phyloP scores from a whole-genome alignment of 345 rosid genomes.

The Laguncularia racemosa region DNA sequence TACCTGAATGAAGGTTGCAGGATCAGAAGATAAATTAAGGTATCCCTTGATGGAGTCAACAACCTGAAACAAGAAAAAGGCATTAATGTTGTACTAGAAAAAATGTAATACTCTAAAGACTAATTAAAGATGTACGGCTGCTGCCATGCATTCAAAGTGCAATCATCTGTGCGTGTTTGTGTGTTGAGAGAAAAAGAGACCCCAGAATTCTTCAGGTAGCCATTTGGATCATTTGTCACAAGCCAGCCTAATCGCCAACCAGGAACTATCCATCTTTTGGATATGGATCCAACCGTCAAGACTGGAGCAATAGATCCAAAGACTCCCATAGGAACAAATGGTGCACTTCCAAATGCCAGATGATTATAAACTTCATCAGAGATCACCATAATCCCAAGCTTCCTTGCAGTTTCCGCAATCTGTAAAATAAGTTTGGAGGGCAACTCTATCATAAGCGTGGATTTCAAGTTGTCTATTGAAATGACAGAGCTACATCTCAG shows the following conservation, averaged over 20 bases:
- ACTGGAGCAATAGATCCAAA: constrained; percentile 53
- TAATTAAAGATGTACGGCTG: neutral
- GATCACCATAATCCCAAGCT: constrained; percentile 61
- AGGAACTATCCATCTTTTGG: constrained; percentile 75
- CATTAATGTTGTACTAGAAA: neutral
- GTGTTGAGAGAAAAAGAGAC: constrained; percentile 15
- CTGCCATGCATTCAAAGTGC: too few species aligned
- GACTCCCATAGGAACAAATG: constrained; percentile 61
- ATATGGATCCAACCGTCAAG: constrained; percentile 56
- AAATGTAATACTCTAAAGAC: neutral
- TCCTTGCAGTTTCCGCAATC: constrained; percentile 55
- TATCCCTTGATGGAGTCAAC: constrained; percentile 25
- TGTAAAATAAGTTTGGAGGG: neutral
- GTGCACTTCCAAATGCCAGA: constrained; percentile 41
- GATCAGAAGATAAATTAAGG: constrained; percentile 28
- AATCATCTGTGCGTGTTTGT: too few species aligned
- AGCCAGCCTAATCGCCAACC: constrained; percentile 87
- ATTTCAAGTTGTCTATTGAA: neutral
- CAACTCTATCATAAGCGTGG: too few species aligned
- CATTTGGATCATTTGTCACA: constrained; percentile 45
- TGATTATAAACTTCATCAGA: constrained; percentile 64
- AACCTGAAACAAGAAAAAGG: constrained; percentile 20
- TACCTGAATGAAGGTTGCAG: constrained; percentile 52
- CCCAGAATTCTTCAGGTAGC: constrained; percentile 39
- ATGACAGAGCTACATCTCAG: neutral